phyloP scores from a whole-genome alignment of 176 grass and related monocot genomes.

The Puccinellia tenuiflora region DNA sequence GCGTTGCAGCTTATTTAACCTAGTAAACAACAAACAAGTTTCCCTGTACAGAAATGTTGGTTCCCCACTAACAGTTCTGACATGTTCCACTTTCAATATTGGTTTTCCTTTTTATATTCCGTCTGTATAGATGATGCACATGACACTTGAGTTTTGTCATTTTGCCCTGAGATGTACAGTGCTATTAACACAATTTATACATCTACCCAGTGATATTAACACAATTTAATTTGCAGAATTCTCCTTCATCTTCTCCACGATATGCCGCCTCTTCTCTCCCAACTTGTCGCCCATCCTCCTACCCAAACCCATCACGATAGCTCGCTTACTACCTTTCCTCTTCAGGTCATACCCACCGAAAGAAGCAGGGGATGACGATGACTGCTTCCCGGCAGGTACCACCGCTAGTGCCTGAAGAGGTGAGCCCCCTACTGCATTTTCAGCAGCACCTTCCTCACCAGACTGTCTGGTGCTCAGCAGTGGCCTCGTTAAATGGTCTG shows the following conservation, averaged over 20 bases:
- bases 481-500: constrained; percentile 24
- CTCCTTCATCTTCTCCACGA: constrained; percentile 71
- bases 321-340: constrained; percentile 38
- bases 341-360: constrained; percentile 28
- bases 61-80: too few species aligned
- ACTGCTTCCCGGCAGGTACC: constrained; percentile 9
- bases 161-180: too few species aligned
- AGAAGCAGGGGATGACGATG: neutral
- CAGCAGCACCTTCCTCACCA: neutral
- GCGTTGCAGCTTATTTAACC: too few species aligned
- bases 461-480: constrained; percentile 19
- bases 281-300: constrained; percentile 67
- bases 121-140: neutral
- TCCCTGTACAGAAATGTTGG: too few species aligned
- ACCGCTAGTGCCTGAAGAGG: neutral
- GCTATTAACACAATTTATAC: too few species aligned
- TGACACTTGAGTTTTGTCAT: neutral
- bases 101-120: neutral
- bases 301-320: constrained; percentile 53
- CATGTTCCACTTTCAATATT: too few species aligned
- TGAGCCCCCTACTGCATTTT: neutral
- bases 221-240: constrained; percentile 23
- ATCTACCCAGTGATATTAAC: too few species aligned
- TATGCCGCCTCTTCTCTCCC: constrained; percentile 61
- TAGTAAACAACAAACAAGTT: too few species aligned